Evolutionary conservation across 2,329 filamentous ascomycete genomes (phyloP), one percentile per base, ranked within the genome.

Genomic region (Whalleya microplaca): DNA sequence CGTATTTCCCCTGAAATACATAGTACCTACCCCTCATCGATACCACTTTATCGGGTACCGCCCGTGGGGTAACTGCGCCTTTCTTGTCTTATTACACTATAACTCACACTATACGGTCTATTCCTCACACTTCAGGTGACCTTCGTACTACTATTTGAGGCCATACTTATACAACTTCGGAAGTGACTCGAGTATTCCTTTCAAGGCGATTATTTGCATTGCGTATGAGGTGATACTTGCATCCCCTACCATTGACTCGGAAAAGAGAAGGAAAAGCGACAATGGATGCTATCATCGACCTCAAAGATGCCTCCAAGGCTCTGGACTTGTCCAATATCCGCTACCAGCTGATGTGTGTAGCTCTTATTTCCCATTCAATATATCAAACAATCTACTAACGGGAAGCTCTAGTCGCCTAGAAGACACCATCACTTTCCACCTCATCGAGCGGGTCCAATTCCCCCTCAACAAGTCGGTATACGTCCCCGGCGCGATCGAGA

Each of bases 371-470:
- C 32, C 21, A 5, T 19, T n/a, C 18, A 29, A 29, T 27, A 27
- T 4, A 27, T 4, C 3, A 14, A 43, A 23, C 14, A 18, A 48
- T 21, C 47, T 53, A 29, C 53, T 54, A 58, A 47, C 45, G 47
- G 45, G 18, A 45, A 2, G n/a, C 10, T 50, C 14, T 45, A 99
- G 95, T 70, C 95, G 95, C 19, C 84, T 98, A 18, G 95, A 99
- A 78, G 95, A 99, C 72, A 98, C 94, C 59, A 98, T 99, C 71
- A 96, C 91, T 64, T 97, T 96, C 76, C 90, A 96, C 76, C 82
- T 99, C 41, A 98, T 98, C 70, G 95, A 99, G 78, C 89, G 95
- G 41, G 94, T 94, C n/a, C 95, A 99, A 74, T 99, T 98, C 75
- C 92, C 94, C 3, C 83, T 96, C 63, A 98, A 97, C 78, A 80